Base-by-base conservation (phyloP, 2,329 filamentous ascomycete genomes). In the Claviceps sorghi region DNA sequence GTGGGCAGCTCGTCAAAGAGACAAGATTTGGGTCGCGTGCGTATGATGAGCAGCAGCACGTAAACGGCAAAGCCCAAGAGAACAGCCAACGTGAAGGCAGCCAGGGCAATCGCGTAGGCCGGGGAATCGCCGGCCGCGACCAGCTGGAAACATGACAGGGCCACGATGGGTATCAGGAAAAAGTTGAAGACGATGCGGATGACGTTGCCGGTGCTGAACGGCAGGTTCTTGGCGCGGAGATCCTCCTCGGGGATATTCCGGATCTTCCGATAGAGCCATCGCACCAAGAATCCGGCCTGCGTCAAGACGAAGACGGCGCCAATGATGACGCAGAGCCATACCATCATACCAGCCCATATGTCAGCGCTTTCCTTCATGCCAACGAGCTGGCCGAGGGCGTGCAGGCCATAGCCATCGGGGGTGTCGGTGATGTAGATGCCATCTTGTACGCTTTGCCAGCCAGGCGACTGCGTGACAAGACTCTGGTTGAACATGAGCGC, bases 1-100 rank as follows among this genome's bases (percentile, higher is more conserved):
- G 88, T 96, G 7, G 88, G 82, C 48, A 98, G 75, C 62, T 97
- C 89, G 67, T 98, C 93, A 65, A 96, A 98, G 10, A 98, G 75
- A 58, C 88, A 85, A 1, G 88, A 86, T 55, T 89, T 83, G 6
- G 90, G 90, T 57, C 86, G 83, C 1, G 88, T 93, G 26, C 75
- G 80, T 53, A 84, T 81, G 60, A 97, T 91, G 49, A 95, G 74
- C 62, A 80, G 81, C 48, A 95, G 79, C 29, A 95, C 79, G 83
- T 89, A 95, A 30, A 73, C 74, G 2, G 85, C 81, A 64, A 90
- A 88, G 36, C 77, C 77, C 42, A 94, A 72, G 53, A 96, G 75
- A 2, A 85, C 64, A 21, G 88, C 69, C 50, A 97, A 72, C 13
- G 90, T 82, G 21, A 95, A 61, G 7, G 83, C 84, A 5, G 90